Conservation (phyloP, 345 rosid species). For the Cochlearia excelsa region DNA sequence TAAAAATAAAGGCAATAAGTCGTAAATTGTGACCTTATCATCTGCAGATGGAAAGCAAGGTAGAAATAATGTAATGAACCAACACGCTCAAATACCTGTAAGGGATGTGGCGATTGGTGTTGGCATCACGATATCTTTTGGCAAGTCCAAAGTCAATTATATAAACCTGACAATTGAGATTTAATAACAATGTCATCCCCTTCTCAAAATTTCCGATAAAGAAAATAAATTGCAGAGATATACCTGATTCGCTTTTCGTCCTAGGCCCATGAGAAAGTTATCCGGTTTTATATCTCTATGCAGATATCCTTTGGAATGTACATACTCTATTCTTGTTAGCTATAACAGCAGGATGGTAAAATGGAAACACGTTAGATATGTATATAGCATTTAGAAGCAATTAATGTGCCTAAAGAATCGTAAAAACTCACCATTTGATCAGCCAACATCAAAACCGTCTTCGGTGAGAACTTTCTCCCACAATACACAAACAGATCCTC, state of each 20-base stretch:
- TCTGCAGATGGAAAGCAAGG: no score
- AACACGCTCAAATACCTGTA: constrained; percentile 48
- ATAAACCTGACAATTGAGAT: constrained; percentile 55
- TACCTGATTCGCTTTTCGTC: constrained; percentile 83
- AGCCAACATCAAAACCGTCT: constrained; percentile 86
- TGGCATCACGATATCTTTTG: constrained; percentile 74
- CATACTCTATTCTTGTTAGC: constrained; percentile 78
- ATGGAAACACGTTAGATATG: no score
- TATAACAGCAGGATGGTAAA: constrained; percentile 19
- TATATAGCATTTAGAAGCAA: no score
- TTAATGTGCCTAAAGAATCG: no score
- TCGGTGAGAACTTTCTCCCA: constrained; percentile 80
- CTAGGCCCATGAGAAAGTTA: constrained; percentile 89
- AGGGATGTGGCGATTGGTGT: constrained; percentile 78
- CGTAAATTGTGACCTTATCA: background rate
- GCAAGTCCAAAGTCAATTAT: constrained; percentile 92
- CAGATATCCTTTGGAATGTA: constrained; percentile 76
- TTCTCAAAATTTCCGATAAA: background rate
- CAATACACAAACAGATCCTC: constrained; percentile 90
- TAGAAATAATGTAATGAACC: background rate
- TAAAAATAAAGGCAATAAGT: background rate
- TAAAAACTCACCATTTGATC: constrained; percentile 68
- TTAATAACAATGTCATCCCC: background rate
- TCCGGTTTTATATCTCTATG: constrained; percentile 95
- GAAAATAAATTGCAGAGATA: constrained; percentile 6